Evolutionary conservation across 2,329 filamentous ascomycete species (phyloP).

Genomic region (Keithomyces neogunnii): DNA sequence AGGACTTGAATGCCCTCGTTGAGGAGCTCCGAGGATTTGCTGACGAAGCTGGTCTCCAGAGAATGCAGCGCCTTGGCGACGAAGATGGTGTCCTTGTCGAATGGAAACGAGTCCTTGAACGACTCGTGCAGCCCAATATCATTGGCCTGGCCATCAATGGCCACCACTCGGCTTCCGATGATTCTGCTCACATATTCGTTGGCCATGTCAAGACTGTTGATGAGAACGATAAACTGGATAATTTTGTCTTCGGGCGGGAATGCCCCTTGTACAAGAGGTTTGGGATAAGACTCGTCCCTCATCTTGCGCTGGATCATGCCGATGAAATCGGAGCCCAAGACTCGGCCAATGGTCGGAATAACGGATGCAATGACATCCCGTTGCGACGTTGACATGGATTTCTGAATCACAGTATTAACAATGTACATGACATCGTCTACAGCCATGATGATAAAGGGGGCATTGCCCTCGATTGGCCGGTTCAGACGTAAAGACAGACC

Average conservation of each 20-base stretch:
- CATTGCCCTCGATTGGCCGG: conserved; percentile 63
- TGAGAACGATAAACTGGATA: conserved; percentile 80
- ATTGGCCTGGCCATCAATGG: conserved; percentile 27
- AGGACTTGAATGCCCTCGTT: conserved; percentile 78
- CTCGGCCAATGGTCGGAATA: conserved; percentile 67
- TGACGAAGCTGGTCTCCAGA: conserved; percentile 63
- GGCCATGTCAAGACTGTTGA: conserved; percentile 91
- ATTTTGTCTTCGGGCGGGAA: conserved; percentile 83
- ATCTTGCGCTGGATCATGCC: conserved; percentile 97
- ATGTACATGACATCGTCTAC: conserved; percentile 99
- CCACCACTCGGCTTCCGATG: conserved; percentile 56
- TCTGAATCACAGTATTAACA: conserved; percentile 82
- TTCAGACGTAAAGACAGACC: conserved; percentile 71
- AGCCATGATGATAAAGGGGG: conserved; percentile 87
- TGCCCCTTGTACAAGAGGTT: conserved; percentile 65
- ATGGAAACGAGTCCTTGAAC: conserved; percentile 66
- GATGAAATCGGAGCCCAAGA: conserved; percentile 84
- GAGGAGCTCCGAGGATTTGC: conserved; percentile 74
- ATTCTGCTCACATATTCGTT: conserved; percentile 88
- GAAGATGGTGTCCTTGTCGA: conserved; percentile 63
- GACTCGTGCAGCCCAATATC: conserved; percentile 29
- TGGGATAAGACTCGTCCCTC: conserved; percentile 91
- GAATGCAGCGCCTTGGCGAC: conserved; percentile 60
- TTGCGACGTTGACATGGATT: conserved; percentile 80
- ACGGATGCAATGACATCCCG: conserved; percentile 68